Conservation (phyloP, 2,329 filamentous ascomycete genomes). For the Penicillium griseofulvum region DNA sequence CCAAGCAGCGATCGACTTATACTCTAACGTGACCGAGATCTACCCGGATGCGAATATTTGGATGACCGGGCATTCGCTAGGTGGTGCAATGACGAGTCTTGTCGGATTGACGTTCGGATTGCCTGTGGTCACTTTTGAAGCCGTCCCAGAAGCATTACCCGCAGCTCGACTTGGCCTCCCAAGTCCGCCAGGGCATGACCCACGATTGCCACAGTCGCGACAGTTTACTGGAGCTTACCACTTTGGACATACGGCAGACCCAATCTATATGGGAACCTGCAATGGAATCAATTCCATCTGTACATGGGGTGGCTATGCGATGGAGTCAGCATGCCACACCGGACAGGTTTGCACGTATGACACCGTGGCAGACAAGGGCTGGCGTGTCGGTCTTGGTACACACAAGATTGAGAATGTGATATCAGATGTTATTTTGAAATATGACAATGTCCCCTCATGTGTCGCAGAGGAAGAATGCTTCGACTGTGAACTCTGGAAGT, state of each 20-base stretch:
- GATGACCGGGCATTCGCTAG: slow-evolving; percentile 89
- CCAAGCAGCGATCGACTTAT: slow-evolving; percentile 80
- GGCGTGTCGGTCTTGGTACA: slow-evolving; percentile 85
- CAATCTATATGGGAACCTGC: slow-evolving; percentile 89
- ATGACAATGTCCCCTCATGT: slow-evolving; percentile 77
- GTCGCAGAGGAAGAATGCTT: slow-evolving; percentile 73
- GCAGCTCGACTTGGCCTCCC: slow-evolving; percentile 82
- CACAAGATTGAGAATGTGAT: slow-evolving; percentile 91
- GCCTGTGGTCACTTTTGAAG: slow-evolving; percentile 89
- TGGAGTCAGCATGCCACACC: slow-evolving; percentile 90
- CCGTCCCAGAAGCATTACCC: slow-evolving; percentile 85
- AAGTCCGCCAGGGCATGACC: slow-evolving; percentile 72
- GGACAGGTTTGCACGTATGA: slow-evolving; percentile 88
- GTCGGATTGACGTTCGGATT: slow-evolving; percentile 87
- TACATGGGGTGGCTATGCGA: slow-evolving; percentile 86
- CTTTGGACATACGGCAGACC: slow-evolving; percentile 93
- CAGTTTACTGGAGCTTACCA: slow-evolving; percentile 77
- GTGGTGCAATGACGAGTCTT: slow-evolving; percentile 83
- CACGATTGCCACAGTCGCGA: slow-evolving; percentile 67
- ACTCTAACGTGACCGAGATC: slow-evolving; percentile 83
- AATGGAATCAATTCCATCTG: slow-evolving; percentile 87
- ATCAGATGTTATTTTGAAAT: slow-evolving; percentile 77
- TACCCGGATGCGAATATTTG: slow-evolving; percentile 84
- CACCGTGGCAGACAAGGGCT: slow-evolving; percentile 85
- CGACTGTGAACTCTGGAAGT: slow-evolving; percentile 92